A percentile compares a stretch with the other conserved stretches of the same genome.
Conservation (phyloP, 345 rosid genomes). For the Eucalyptus curtisii region DNA sequence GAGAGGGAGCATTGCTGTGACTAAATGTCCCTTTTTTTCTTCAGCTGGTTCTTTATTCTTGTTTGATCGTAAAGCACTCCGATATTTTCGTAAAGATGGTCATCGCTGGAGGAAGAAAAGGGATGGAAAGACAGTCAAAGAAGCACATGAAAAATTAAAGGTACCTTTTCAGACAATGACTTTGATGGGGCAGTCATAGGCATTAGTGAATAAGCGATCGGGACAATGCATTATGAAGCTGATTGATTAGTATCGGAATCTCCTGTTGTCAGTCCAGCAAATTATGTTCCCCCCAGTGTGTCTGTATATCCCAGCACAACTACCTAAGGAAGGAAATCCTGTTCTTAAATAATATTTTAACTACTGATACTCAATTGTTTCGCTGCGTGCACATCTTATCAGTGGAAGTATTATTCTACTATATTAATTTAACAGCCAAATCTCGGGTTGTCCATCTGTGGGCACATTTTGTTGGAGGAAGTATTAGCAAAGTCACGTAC, state of each 20-base stretch:
- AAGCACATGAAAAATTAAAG: constrained; percentile 99
- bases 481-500: neutral
- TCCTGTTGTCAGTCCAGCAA: neutral
- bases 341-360: neutral
- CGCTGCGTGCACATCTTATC: neutral
- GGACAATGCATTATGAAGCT: neutral
- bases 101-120: constrained; percentile 94
- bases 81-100: constrained; percentile 88
- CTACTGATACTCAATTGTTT: neutral
- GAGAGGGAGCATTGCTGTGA: neutral
- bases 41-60: constrained; percentile 82
- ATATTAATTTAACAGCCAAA: neutral
- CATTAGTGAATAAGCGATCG: neutral
- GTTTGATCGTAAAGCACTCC: constrained; percentile 74
- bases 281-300: neutral
- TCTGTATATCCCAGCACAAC: neutral
- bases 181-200: neutral
- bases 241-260: neutral
- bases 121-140: constrained; percentile 90
- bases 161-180: constrained; percentile 40
- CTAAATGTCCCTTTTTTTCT: constrained; percentile 6
- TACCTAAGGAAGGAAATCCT: neutral
- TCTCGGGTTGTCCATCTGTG: neutral
- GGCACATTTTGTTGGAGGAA: neutral
- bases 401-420: neutral